A percentile compares a stretch with the other conserved stretches of the same genome.
Evolutionary conservation across 2,329 filamentous ascomycete genomes (phyloP).

Genomic region (Mollisiaceae sp.): DNA sequence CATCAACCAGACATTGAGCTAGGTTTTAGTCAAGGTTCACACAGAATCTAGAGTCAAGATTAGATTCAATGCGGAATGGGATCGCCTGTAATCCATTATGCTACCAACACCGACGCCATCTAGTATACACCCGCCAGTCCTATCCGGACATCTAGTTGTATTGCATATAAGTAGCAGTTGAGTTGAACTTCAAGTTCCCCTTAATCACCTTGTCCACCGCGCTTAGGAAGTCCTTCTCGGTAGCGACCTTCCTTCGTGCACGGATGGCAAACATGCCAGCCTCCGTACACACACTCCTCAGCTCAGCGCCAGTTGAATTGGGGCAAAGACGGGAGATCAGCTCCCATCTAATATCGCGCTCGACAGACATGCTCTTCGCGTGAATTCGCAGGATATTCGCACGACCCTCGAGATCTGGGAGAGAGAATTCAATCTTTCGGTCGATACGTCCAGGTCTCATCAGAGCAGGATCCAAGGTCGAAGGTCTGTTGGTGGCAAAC

Average conservation of each 20-base stretch:
- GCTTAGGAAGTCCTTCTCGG: slow-evolving; percentile 97
- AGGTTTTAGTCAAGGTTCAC: no score
- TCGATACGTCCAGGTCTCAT: slow-evolving; percentile 98
- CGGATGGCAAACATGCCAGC: slow-evolving; percentile 98
- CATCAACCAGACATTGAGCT: no score
- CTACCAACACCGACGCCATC: slow-evolving; percentile 42
- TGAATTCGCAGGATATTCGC: slow-evolving; percentile 98
- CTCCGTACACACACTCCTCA: slow-evolving; percentile 96
- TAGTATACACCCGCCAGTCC: slow-evolving; percentile 39
- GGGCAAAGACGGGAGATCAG: slow-evolving; percentile 96
- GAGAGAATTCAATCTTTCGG: slow-evolving; percentile 97
- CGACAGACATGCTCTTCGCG: slow-evolving; percentile 99
- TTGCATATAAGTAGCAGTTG: slow-evolving; percentile 96
- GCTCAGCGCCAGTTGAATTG: slow-evolving; percentile 94
- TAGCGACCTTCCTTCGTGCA: slow-evolving; percentile 92
- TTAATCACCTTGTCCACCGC: slow-evolving; percentile 99
- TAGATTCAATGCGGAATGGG: not conserved
- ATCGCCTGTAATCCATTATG: slow-evolving; percentile 32
- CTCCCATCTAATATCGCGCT: slow-evolving; percentile 98
- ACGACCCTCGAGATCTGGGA: slow-evolving; percentile 94
- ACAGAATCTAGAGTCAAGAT: not conserved
- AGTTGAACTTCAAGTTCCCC: slow-evolving; percentile 99
- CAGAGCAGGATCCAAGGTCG: slow-evolving; percentile 92
- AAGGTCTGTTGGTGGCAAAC: slow-evolving; percentile 97
- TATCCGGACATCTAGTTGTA: slow-evolving; percentile 75